These are phyloP conservation scores for Polychaeton citri DNA, from an alignment of 2,329 filamentous ascomycete genomes.

Conservation along the genomic window DNA sequence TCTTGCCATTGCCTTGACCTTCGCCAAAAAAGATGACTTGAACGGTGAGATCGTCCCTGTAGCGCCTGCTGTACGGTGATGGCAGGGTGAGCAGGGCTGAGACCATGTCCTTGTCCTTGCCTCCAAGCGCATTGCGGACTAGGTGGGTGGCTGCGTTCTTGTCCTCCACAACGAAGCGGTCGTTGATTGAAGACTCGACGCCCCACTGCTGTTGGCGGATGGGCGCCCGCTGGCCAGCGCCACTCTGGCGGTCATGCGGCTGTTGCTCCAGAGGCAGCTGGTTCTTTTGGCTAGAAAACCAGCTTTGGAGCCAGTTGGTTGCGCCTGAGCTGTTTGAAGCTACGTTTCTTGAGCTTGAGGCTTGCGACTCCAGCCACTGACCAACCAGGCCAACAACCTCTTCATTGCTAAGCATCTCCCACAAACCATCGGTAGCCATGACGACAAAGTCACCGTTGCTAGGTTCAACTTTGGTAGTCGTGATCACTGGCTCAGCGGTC, in stretches of 20 bases:
- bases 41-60: conserved; percentile 89
- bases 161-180: conserved; percentile 86
- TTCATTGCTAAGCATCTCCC: conserved; percentile 99
- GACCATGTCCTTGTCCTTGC: conserved; percentile 85
- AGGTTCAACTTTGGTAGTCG: conserved; percentile 81
- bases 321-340: conserved; percentile 20
- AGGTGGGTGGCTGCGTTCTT: conserved; percentile 94
- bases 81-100: conserved; percentile 84
- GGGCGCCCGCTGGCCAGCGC: conserved; percentile 66
- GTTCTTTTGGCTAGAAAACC: conserved; percentile 42
- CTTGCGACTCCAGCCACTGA: conserved; percentile 84
- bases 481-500: conserved; percentile 88
- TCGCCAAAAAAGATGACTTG: conserved; percentile 98
- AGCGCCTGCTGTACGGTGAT: conserved; percentile 79
- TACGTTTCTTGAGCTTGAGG: conserved; percentile 20
- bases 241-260: conserved; percentile 27
- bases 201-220: conserved; percentile 89
- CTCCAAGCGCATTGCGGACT: conserved; percentile 85
- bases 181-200: conserved; percentile 56
- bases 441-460: conserved; percentile 89
- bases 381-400: conserved; percentile 94
- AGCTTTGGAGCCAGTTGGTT: conserved; percentile 57
- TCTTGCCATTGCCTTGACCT: conserved; percentile 58
- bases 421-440: conserved; percentile 89
- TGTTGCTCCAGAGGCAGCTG: conserved; percentile 61